Conservation (phyloP, 176 grass and related monocot species). For the Eremochloa ophiuroides region DNA sequence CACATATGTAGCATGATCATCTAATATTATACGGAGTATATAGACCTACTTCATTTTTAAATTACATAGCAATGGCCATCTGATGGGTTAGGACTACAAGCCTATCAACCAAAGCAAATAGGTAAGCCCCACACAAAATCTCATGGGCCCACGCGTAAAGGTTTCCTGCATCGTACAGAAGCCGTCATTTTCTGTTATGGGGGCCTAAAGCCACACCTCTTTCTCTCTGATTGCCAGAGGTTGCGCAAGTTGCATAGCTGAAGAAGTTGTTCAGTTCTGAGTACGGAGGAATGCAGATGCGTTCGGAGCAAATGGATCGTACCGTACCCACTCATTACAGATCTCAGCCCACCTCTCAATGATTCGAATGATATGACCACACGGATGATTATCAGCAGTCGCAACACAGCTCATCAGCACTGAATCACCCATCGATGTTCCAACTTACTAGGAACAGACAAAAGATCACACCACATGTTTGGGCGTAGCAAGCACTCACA, state of each 20-base stretch:
- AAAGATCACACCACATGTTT: background rate
- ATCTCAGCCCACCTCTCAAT: background rate
- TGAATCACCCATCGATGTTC: background rate
- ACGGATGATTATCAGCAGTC: background rate
- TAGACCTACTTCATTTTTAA: background rate
- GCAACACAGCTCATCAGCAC: background rate
- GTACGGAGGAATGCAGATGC: background rate
- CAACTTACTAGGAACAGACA: background rate
- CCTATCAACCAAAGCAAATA: background rate
- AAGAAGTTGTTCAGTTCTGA: background rate
- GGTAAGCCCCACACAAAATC: background rate
- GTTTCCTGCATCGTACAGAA: background rate
- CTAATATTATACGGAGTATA: background rate
- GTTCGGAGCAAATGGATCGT: background rate
- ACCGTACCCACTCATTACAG: background rate
- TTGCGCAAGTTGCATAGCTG: background rate
- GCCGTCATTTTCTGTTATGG: background rate
- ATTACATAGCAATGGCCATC: background rate
- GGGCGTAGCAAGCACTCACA: constrained; percentile 48
- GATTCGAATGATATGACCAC: background rate
- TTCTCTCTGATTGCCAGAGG: background rate
- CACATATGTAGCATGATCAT: background rate
- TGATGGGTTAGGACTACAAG: background rate
- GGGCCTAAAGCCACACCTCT: background rate
- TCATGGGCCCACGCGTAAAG: background rate